phyloP scores from a whole-genome alignment of 2,329 filamentous ascomycete genomes.

The Ophiostoma ips region DNA sequence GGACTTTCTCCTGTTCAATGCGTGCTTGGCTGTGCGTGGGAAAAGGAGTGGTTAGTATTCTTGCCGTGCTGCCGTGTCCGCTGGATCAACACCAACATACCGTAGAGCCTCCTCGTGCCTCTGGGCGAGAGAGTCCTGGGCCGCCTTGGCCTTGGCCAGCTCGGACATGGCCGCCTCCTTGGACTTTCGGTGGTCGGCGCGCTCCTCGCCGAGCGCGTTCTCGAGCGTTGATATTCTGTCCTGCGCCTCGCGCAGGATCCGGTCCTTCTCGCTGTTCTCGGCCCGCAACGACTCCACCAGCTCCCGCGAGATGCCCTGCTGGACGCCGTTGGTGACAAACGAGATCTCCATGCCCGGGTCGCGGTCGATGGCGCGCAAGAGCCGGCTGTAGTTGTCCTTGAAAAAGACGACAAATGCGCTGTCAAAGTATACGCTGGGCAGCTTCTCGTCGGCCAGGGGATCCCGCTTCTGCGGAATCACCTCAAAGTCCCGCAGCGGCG shows the following conservation, averaged over 20 bases:
- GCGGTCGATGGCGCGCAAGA: constrained; percentile 75
- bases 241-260: constrained; percentile 32
- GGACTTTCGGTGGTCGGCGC: constrained; percentile 54
- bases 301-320: constrained; percentile 87
- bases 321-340: constrained; percentile 61
- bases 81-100: constrained; percentile 6
- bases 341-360: constrained; percentile 81
- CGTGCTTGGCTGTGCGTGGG: constrained; percentile 9
- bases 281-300: constrained; percentile 72
- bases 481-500: constrained; percentile 77
- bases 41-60: no score
- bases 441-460: constrained; percentile 31
- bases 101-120: constrained; percentile 52
- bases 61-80: no score
- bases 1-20: constrained; percentile 16
- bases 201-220: constrained; percentile 54
- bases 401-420: constrained; percentile 80
- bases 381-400: constrained; percentile 85
- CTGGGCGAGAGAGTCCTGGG: constrained; percentile 30
- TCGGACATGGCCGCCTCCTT: constrained; percentile 45
- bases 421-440: constrained; percentile 79
- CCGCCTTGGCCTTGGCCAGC: constrained; percentile 26
- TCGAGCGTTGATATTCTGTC: constrained; percentile 32
- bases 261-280: constrained; percentile 61
- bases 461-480: constrained; percentile 60